Base-by-base conservation (phyloP, 129 eudicot species). In the Flaveria ramosissima region DNA sequence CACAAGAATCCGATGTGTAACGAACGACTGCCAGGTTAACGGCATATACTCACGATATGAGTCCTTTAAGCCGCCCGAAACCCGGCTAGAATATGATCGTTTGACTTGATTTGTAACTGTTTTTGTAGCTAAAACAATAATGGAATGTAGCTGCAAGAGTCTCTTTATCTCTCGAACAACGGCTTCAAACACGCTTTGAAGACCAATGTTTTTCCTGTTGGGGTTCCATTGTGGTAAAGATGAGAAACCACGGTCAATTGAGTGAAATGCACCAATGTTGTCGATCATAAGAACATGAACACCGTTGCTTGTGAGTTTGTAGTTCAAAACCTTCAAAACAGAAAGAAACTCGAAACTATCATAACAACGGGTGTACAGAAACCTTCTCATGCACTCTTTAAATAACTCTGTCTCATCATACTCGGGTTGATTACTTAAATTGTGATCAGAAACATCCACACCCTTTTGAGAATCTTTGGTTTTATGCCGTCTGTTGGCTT, bases 1-100 rank as follows among this genome's bases (percentile, higher is more conserved):
- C 57, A 93, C 80, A 67, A 82, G 88, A 72, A 93, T 39, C 69
- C 97, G 84, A 79, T 89, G 94, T 17, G 93, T 85, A 68, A 91
- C 96, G 76, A 89, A 87, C 27, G 86, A 78, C 97, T 90, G 96
- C 98, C 97, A 94, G 47, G 90, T 85, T 36, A 84, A 91, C 41
- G 98, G 98, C 97, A 94, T 94, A 77, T 82, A 89, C 75, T 91
- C 97, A 62, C 96, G 92, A 75, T 87, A 83, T 2, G 75, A 14
- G 67, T 47, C 24, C 73, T 74, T 72, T 80, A 78, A 65, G 30
- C 68, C 21, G 16, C 79, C 81, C 0, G 84, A 72, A 55, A 78
- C 76, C 85, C 85, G 73, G 16, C 78, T 84, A 48, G 85, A 60
- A 45, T 52, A 81, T 48, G 75, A 88, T 86, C 89, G 81, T 66